These are phyloP conservation scores for Camellia oleifera DNA, from an alignment of 179 eudicot genomes.

Conservation along the genomic window DNA sequence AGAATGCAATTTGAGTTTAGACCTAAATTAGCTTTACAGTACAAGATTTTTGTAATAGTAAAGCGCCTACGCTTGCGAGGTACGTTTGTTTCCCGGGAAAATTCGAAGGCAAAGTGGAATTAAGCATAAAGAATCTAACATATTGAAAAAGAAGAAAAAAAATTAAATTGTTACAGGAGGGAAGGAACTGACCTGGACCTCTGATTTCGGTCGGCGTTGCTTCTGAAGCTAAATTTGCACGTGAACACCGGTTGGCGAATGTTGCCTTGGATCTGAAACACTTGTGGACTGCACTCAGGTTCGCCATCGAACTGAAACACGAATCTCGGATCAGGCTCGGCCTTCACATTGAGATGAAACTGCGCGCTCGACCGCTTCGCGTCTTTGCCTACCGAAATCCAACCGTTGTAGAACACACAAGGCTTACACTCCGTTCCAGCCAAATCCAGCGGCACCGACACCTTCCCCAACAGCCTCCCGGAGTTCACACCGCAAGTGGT, in stretches of 20 bases:
- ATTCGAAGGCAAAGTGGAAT: not conserved
- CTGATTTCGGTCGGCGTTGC: conserved; percentile 42
- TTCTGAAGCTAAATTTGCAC: conserved; percentile 67
- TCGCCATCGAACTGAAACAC: conserved; percentile 88
- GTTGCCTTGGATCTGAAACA: conserved; percentile 62
- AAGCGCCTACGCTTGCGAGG: not conserved
- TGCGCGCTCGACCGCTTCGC: conserved; percentile 34
- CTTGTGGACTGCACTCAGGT: conserved; percentile 84
- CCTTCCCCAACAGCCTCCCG: conserved; percentile 63
- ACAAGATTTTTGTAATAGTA: not conserved
- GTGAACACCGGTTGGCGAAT: conserved; percentile 75
- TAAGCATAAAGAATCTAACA: not conserved
- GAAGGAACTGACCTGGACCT: conserved; percentile 49
- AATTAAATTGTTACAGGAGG: not conserved
- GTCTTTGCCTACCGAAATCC: conserved; percentile 56
- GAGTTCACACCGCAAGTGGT: conserved; percentile 56
- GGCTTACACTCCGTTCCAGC: conserved; percentile 38
- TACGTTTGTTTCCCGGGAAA: not conserved
- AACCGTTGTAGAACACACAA: conserved; percentile 56
- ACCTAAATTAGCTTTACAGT: conserved; percentile 11
- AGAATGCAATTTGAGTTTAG: not conserved
- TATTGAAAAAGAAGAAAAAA: not conserved
- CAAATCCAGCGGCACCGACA: conserved; percentile 52
- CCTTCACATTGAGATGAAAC: conserved; percentile 56
- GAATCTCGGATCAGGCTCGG: conserved; percentile 81